A percentile compares a stretch with the other conserved stretches of the same genome.
Conservation (phyloP, 2,329 filamentous ascomycete species). For the Rhexocercosporidium sp. region DNA sequence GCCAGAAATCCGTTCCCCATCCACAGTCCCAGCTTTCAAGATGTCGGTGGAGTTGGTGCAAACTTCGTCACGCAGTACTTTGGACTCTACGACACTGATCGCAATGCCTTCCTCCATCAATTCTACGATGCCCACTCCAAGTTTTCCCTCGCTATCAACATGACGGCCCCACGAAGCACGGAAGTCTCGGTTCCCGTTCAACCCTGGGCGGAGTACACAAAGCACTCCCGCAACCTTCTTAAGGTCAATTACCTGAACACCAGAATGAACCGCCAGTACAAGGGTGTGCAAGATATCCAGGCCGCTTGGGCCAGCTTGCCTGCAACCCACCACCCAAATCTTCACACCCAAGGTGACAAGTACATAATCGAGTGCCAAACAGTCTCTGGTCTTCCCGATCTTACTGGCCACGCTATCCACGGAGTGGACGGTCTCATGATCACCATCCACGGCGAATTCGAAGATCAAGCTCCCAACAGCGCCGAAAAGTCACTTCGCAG, state of each 20-base stretch:
- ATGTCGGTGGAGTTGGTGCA: constrained; percentile 76
- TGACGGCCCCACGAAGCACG: constrained; percentile 56
- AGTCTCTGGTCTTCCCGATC: constrained; percentile 73
- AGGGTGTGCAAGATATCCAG: constrained; percentile 67
- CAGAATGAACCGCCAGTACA: constrained; percentile 68
- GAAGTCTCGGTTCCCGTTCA: constrained; percentile 49
- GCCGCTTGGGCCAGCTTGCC: constrained; percentile 75
- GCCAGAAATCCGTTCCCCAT: constrained; percentile 64
- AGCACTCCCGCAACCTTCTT: constrained; percentile 77
- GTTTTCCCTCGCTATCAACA: constrained; percentile 79
- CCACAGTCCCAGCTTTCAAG: constrained; percentile 71
- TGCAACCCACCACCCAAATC: constrained; percentile 73
- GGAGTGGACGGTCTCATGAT: constrained; percentile 82
- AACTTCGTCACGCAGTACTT: constrained; percentile 79
- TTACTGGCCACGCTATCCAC: constrained; percentile 62
- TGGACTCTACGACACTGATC: constrained; percentile 73
- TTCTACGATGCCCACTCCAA: constrained; percentile 79
- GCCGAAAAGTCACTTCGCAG: constrained; percentile 69
- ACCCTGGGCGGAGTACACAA: constrained; percentile 77
- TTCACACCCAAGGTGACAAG: constrained; percentile 68
- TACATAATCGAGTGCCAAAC: constrained; percentile 86
- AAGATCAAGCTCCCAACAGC: constrained; percentile 68
- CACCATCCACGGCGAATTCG: constrained; percentile 82
- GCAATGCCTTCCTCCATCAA: constrained; percentile 62
- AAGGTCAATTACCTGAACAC: constrained; percentile 67